Evolutionary conservation across 495 filamentous ascomycete species (phyloP).

Genomic region (Podospora didyma): DNA sequence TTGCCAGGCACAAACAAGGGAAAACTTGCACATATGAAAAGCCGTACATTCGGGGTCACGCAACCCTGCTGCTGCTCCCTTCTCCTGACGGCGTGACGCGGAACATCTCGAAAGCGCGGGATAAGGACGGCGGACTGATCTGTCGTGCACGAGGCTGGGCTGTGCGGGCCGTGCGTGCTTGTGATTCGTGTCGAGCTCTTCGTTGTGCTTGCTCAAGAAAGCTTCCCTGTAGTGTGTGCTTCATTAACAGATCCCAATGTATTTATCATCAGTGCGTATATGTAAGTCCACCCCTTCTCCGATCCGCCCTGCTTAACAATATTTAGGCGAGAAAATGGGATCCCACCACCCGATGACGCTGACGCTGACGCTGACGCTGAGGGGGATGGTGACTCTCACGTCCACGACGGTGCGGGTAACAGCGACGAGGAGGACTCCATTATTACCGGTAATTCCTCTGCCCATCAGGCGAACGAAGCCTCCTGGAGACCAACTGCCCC

Average conservation of each 20-base stretch:
- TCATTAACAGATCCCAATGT: constrained; percentile 14
- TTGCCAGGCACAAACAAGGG: constrained; percentile 11
- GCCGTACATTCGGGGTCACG: constrained; percentile 12
- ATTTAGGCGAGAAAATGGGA: background rate
- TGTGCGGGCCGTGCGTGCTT: constrained; percentile 14
- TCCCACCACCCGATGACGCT: background rate
- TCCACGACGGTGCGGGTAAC: background rate
- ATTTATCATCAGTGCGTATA: constrained; percentile 19
- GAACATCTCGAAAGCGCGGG: constrained; percentile 4
- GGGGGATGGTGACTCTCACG: background rate
- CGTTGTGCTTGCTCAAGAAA: constrained; percentile 15
- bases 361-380: background rate
- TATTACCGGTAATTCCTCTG: background rate
- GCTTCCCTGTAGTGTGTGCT: constrained; percentile 18
- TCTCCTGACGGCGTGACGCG: constrained; percentile 9
- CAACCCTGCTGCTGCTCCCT: constrained; percentile 17
- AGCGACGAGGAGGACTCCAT: background rate
- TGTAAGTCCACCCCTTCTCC: background rate
- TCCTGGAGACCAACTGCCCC: background rate
- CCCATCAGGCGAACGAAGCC: background rate
- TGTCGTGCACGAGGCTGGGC: constrained; percentile 14
- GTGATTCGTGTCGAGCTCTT: constrained; percentile 15
- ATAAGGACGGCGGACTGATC: constrained; percentile 10
- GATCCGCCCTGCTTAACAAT: background rate
- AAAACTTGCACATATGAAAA: constrained; percentile 16